Conservation (phyloP, 2,329 filamentous ascomycete genomes). For the Bipolaris victoriae region DNA sequence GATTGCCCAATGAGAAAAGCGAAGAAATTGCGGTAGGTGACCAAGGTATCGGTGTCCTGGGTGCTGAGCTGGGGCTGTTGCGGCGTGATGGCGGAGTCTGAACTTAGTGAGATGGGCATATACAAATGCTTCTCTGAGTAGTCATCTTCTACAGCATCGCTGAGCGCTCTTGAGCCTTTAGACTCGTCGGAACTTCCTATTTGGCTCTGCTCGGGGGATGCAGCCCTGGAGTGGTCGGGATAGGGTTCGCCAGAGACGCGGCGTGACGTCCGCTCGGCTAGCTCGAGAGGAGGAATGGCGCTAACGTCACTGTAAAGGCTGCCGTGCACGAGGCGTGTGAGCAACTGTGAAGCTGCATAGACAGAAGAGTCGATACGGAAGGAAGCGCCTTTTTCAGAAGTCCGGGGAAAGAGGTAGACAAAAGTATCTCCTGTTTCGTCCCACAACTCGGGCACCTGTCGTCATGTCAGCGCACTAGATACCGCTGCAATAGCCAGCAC, state of each 20-base stretch:
- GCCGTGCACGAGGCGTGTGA: conserved; percentile 63
- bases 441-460: conserved; percentile 65
- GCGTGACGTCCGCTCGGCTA: conserved; percentile 30
- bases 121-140: conserved; percentile 62
- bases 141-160: conserved; percentile 56
- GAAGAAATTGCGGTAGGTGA: conserved; percentile 68
- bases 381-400: conserved; percentile 62
- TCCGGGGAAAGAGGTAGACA: conserved; percentile 67
- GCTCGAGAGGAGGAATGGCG: conserved; percentile 22
- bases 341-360: conserved; percentile 62
- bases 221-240: conserved; percentile 40
- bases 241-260: conserved; percentile 28
- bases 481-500: conserved; percentile 6
- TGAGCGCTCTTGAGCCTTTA: conserved; percentile 56
- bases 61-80: conserved; percentile 43
- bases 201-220: conserved; percentile 42
- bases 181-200: conserved; percentile 52
- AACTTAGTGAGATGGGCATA: conserved; percentile 63
- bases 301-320: conserved; percentile 53
- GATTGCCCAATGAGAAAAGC: conserved; percentile 68
- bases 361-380: conserved; percentile 67
- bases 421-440: conserved; percentile 67
- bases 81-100: conserved; percentile 52
- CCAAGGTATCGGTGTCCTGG: conserved; percentile 62
- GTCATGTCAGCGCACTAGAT: conserved; percentile 17